These are phyloP conservation scores for Cerrena zonata DNA, from an alignment of 1,284 basidiomycete species.

Conservation along the genomic window DNA sequence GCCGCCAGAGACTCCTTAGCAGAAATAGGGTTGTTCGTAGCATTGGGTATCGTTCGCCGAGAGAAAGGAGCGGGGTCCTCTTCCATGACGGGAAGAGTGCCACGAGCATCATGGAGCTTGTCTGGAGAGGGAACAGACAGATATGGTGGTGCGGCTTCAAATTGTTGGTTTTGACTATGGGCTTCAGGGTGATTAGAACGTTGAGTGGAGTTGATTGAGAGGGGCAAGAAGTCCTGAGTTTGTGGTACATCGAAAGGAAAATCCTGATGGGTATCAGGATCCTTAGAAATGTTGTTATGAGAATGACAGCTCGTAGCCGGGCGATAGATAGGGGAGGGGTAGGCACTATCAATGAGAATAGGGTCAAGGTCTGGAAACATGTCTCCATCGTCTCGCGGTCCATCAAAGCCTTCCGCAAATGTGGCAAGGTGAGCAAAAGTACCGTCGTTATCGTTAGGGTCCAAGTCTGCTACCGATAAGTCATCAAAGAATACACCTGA, in stretches of 20 bases:
- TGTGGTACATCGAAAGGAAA: not conserved
- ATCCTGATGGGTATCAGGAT: not conserved
- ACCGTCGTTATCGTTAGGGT: too few species aligned
- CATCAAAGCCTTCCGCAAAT: slow-evolving; percentile 23
- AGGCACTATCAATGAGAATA: slow-evolving; percentile 15
- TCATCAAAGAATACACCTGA: slow-evolving; percentile 19
- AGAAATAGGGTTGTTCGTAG: not conserved
- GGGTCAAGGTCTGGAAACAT: slow-evolving; percentile 23
- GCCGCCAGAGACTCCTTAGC: slow-evolving; percentile 12
- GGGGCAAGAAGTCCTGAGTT: slow-evolving; percentile 4
- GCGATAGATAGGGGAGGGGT: not conserved
- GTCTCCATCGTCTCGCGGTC: slow-evolving; percentile 18
- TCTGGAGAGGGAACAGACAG: not conserved
- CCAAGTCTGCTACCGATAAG: not conserved
- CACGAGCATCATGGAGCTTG: not conserved
- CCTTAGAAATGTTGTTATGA: not conserved
- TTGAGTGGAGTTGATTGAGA: slow-evolving; percentile 9
- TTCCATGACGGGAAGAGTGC: not conserved
- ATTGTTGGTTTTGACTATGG: not conserved
- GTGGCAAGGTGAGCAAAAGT: slow-evolving; percentile 17
- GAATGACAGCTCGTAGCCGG: not conserved
- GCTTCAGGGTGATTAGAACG: not conserved
- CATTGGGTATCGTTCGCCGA: not conserved
- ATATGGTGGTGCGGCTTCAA: not conserved
- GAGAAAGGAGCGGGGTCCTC: not conserved